Evolutionary conservation across 2,329 filamentous ascomycete species (phyloP).

Genomic region (Chaetothyriales sp.): DNA sequence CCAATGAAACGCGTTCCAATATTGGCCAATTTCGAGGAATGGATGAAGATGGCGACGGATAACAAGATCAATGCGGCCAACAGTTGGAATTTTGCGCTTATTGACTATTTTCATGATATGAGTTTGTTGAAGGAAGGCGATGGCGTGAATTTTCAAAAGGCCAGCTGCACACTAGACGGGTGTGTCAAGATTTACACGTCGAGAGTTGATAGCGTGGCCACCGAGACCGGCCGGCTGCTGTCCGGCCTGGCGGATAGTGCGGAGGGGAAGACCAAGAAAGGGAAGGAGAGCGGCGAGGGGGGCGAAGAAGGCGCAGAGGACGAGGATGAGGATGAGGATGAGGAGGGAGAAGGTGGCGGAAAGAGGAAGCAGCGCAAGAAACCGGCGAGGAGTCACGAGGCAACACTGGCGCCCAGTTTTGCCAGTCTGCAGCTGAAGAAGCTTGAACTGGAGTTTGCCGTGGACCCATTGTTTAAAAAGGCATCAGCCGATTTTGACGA

Average conservation of each 20-base stretch:
- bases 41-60: slow-evolving; percentile 99
- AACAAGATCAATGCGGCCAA: slow-evolving; percentile 98
- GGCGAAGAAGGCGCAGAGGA: slow-evolving; percentile 52
- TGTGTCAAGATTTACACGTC: slow-evolving; percentile 99
- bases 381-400: slow-evolving; percentile 69
- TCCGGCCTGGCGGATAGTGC: slow-evolving; percentile 72
- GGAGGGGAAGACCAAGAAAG: slow-evolving; percentile 55
- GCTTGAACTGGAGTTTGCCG: slow-evolving; percentile 89
- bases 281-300: slow-evolving; percentile 48
- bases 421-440: slow-evolving; percentile 85
- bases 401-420: slow-evolving; percentile 84
- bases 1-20: slow-evolving; percentile 45
- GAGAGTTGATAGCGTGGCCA: slow-evolving; percentile 93
- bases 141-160: slow-evolving; percentile 96
- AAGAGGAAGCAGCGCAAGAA: slow-evolving; percentile 58
- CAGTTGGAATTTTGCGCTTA: slow-evolving; percentile 99
- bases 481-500: slow-evolving; percentile 97
- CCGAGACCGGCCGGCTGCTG: slow-evolving; percentile 86
- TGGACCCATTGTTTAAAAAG: slow-evolving; percentile 98
- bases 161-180: slow-evolving; percentile 90
- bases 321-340: slow-evolving; percentile 47
- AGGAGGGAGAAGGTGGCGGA: slow-evolving; percentile 29
- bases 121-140: slow-evolving; percentile 91
- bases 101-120: slow-evolving; percentile 99
- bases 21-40: slow-evolving; percentile 96